Percentiles rank a stretch among this genome's conserved stretches.
These are phyloP conservation scores for Ophiostoma sp. DNA, from an alignment of 2,329 filamentous ascomycete species.

Conservation along the genomic window DNA sequence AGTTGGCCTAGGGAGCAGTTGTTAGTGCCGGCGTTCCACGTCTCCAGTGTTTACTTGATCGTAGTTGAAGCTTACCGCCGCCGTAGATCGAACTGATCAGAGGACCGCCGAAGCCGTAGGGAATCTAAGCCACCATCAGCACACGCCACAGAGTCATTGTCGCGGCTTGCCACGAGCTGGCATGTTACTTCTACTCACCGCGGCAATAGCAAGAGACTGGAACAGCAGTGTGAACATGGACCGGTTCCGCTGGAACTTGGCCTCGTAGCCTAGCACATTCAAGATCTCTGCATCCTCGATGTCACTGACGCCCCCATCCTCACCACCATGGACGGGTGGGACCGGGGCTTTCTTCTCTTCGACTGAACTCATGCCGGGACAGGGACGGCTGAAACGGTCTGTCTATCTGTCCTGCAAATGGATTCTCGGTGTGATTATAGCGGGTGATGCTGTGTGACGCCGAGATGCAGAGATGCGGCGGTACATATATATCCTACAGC, in stretches of 20 bases:
- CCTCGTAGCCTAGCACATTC: conserved; percentile 48
- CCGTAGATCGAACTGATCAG: conserved; percentile 24
- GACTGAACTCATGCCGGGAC: not conserved
- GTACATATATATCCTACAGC: too few species aligned
- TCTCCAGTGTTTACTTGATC: not conserved
- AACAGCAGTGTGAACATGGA: conserved; percentile 57
- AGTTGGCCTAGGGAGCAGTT: not conserved
- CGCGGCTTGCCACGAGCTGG: too few species aligned
- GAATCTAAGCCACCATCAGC: conserved; percentile 19
- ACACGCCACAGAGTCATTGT: not conserved
- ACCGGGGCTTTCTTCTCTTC: conserved; percentile 3
- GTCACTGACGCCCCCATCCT: not conserved
- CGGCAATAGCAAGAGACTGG: conserved; percentile 38
- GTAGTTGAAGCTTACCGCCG: conserved; percentile 14
- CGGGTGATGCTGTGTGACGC: too few species aligned
- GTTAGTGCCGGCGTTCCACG: not conserved
- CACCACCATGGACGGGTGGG: not conserved
- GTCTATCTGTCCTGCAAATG: not conserved
- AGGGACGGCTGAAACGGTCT: not conserved
- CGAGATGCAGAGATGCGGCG: too few species aligned
- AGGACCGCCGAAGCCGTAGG: conserved; percentile 23
- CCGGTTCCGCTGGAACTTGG: conserved; percentile 53
- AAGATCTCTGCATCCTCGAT: conserved; percentile 1
- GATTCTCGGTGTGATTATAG: too few species aligned
- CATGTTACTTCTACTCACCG: conserved; percentile 12